Conservation (phyloP, 2,329 filamentous ascomycete genomes). For the Beauveria bassiana region DNA sequence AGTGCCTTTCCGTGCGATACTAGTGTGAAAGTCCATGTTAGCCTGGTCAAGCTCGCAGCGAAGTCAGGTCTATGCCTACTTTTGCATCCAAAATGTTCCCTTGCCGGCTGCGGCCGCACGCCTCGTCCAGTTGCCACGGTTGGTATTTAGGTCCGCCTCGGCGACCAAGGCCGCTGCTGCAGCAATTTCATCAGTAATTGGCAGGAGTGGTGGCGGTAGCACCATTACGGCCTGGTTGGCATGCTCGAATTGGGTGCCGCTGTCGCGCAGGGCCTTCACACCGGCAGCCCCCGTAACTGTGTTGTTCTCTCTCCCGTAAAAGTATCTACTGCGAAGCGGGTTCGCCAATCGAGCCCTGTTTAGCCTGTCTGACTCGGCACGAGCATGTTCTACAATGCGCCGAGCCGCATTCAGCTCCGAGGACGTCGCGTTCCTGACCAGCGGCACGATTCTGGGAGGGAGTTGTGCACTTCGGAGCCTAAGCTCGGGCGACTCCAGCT, state of each 20-base stretch:
- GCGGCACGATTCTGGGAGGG: neutral
- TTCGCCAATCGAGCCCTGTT: constrained; percentile 16
- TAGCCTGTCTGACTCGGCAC: constrained; percentile 11
- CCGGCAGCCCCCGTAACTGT: neutral
- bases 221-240: neutral
- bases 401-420: constrained; percentile 13
- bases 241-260: neutral
- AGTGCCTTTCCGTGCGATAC: constrained; percentile 15
- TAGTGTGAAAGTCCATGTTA: neutral
- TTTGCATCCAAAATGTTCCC: constrained; percentile 18
- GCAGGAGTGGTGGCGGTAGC: constrained; percentile 11
- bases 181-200: constrained; percentile 19
- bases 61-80: neutral
- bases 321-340: constrained; percentile 15
- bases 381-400: constrained; percentile 14
- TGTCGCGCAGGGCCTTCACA: neutral
- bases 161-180: constrained; percentile 18
- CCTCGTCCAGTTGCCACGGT: neutral
- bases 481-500: neutral
- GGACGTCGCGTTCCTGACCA: neutral
- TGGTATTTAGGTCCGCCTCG: constrained; percentile 15
- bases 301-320: neutral
- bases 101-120: neutral
- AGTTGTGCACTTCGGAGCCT: no score
- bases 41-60: neutral